Percentiles rank a stretch among this genome's conserved stretches.
These are phyloP conservation scores for Salvia miltiorrhiza DNA, from an alignment of 257 asterid species.

Conservation along the genomic window DNA sequence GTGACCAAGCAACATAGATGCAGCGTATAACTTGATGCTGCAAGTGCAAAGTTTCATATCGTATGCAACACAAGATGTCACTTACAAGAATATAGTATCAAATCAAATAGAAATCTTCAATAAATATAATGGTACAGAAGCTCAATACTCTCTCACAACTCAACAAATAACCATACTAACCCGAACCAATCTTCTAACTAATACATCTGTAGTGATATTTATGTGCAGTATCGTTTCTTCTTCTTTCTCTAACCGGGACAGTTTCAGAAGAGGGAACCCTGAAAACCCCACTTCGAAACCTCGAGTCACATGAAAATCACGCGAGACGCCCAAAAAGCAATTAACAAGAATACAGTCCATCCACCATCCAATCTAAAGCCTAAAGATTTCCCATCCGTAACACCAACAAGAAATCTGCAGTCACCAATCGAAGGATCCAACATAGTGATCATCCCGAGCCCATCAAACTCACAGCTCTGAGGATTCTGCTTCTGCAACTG, in stretches of 20 bases:
- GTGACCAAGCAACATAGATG: background rate
- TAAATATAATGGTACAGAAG: slow-evolving; percentile 24
- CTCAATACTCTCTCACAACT: slow-evolving; percentile 8
- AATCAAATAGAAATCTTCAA: slow-evolving; percentile 6
- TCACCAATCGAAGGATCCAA: slow-evolving; percentile 82
- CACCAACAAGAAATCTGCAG: slow-evolving; percentile 90
- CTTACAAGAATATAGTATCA: background rate
- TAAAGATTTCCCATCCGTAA: slow-evolving; percentile 36
- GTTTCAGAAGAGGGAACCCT: slow-evolving; percentile 31
- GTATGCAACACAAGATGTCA: background rate
- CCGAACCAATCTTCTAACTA: slow-evolving; percentile 22
- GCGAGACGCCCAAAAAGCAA: slow-evolving; percentile 38
- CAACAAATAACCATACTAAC: slow-evolving; percentile 6
- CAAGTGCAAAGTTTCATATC: background rate
- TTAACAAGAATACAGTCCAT: slow-evolving; percentile 14
- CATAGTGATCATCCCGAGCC: slow-evolving; percentile 90
- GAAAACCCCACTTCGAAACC: slow-evolving; percentile 33
- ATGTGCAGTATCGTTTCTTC: slow-evolving; percentile 40
- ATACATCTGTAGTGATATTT: slow-evolving; percentile 27
- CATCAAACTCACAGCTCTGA: slow-evolving; percentile 82
- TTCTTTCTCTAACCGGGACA: slow-evolving; percentile 16
- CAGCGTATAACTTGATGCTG: background rate
- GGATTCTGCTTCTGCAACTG: slow-evolving; percentile 74
- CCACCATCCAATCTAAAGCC: slow-evolving; percentile 29
- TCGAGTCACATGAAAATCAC: slow-evolving; percentile 30